phyloP scores from a whole-genome alignment of 331 rosid species.

The Pyracantha coccinea region DNA sequence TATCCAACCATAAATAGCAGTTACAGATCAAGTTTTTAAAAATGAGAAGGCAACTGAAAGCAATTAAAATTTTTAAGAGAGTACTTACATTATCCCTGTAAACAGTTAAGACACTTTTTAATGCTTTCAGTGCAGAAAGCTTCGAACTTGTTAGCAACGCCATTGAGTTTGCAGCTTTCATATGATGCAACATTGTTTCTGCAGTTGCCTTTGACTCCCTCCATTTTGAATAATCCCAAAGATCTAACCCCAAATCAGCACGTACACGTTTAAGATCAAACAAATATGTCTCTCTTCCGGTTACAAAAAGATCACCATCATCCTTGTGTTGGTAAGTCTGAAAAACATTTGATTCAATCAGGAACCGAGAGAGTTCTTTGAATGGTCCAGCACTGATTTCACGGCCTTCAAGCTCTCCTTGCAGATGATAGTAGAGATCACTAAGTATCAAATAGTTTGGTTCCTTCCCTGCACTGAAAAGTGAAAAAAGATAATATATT shows the following conservation, averaged over 20 bases:
- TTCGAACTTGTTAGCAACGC: conserved; percentile 63
- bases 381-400: conserved; percentile 68
- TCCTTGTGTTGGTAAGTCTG: conserved; percentile 42
- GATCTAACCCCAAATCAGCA: conserved; percentile 68
- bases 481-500: conserved; percentile 24
- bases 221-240: conserved; percentile 78
- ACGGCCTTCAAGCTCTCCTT: conserved; percentile 97
- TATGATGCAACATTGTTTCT: conserved; percentile 53
- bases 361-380: conserved; percentile 62
- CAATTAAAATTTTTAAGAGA: conserved; percentile 8
- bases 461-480: conserved; percentile 74
- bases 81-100: conserved; percentile 57
- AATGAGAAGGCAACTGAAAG: neutral
- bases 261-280: conserved; percentile 57
- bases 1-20: neutral
- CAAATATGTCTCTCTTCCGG: conserved; percentile 40
- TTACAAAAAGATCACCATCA: conserved; percentile 42
- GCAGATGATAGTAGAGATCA: conserved; percentile 84
- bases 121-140: conserved; percentile 58
- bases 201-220: conserved; percentile 58
- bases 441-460: conserved; percentile 60
- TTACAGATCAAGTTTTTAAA: neutral
- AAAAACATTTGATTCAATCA: conserved; percentile 49
- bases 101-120: conserved; percentile 52
- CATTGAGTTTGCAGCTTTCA: conserved; percentile 61